A percentile compares a stretch with the other conserved stretches of the same genome.
Conservation (phyloP, 2,329 filamentous ascomycete genomes). For the Tolypocladium nubicola region DNA sequence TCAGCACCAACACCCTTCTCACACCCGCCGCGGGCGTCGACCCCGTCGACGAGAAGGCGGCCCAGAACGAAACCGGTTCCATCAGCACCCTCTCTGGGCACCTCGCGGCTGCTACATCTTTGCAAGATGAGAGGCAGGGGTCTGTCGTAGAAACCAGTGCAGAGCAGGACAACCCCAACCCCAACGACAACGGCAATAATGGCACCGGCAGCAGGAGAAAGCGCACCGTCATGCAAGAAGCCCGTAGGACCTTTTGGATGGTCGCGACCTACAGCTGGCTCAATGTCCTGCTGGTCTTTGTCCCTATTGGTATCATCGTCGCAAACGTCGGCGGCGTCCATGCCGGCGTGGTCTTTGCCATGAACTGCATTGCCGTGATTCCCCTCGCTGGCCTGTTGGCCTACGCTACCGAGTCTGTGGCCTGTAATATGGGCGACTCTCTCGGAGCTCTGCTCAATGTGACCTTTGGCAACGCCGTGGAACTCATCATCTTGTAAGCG, state of each 20-base stretch:
- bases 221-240: slow-evolving; percentile 34
- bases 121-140: slow-evolving; percentile 45
- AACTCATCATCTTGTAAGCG: slow-evolving; percentile 63
- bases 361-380: slow-evolving; percentile 68
- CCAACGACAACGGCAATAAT: slow-evolving; percentile 14
- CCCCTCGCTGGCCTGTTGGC: slow-evolving; percentile 62
- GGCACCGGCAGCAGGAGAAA: slow-evolving; percentile 19
- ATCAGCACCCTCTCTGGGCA: slow-evolving; percentile 13
- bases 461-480: slow-evolving; percentile 70
- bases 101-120: slow-evolving; percentile 28
- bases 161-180: slow-evolving; percentile 9
- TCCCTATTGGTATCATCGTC: slow-evolving; percentile 64
- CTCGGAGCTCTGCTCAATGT: slow-evolving; percentile 65
- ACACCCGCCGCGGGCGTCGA: slow-evolving; percentile 4
- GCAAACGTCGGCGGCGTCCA: slow-evolving; percentile 41
- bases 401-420: slow-evolving; percentile 66
- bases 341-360: slow-evolving; percentile 56
- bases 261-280: slow-evolving; percentile 64
- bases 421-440: slow-evolving; percentile 60
- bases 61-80: slow-evolving; percentile 11
- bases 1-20: not conserved
- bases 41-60: slow-evolving; percentile 7
- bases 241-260: slow-evolving; percentile 41
- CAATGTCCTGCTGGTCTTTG: slow-evolving; percentile 67
- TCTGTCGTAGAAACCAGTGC: slow-evolving; percentile 36